Evolutionary conservation across 352 stramenopile species (phyloP).

Genomic region (Elongisporangium anandrum): DNA sequence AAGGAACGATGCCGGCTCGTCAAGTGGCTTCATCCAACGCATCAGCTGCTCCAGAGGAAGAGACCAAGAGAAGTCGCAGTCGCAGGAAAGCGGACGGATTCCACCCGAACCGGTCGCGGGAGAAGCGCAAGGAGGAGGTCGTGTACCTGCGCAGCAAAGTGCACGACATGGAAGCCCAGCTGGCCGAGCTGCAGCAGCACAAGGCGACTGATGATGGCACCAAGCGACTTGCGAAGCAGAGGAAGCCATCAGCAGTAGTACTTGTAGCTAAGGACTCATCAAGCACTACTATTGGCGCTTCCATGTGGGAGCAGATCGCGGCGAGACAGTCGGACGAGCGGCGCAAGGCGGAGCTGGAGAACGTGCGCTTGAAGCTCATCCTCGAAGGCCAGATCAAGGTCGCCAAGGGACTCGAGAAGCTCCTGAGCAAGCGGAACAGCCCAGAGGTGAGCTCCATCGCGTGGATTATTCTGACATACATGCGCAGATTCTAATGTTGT

Average conservation of each 20-base stretch:
- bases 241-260: not conserved
- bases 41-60: too few relatives aligned
- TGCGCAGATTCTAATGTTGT: not conserved
- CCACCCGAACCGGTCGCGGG: conserved; percentile 2
- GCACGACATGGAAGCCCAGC: conserved; percentile 12
- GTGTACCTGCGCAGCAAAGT: conserved; percentile 11
- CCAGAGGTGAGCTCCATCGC: conserved; percentile 8
- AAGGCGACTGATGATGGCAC: too few relatives aligned
- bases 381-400: conserved; percentile 65
- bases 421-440: conserved; percentile 21
- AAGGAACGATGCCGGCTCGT: too few relatives aligned
- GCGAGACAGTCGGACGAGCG: conserved; percentile 29
- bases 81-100: not conserved
- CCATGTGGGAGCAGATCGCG: conserved; percentile 37
- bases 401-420: conserved; percentile 38
- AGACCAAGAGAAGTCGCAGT: not conserved
- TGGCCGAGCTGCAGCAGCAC: conserved; percentile 6
- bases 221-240: not conserved
- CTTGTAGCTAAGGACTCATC: not conserved
- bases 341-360: conserved; percentile 50
- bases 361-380: conserved; percentile 40
- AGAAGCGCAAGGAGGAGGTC: conserved; percentile 14
- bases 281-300: not conserved
- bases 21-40: not conserved
- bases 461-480: not conserved